phyloP scores from a whole-genome alignment of 192 early-diverging fungal species.

The Backusella sp. region DNA sequence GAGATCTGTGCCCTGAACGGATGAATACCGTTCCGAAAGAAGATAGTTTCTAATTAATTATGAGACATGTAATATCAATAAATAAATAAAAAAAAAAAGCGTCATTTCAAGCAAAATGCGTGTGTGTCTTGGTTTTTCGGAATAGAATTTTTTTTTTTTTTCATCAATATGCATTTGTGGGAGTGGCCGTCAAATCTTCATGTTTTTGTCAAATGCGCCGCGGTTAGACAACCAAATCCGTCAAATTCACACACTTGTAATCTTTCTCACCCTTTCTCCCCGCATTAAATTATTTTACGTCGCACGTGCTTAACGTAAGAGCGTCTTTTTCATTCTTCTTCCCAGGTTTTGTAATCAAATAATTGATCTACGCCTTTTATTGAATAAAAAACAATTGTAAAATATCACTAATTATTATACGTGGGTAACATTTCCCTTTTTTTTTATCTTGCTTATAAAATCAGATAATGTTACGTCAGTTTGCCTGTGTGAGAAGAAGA shows the following conservation, averaged over 20 bases:
- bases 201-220: slow-evolving; percentile 7
- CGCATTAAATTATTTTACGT: slow-evolving; percentile 2
- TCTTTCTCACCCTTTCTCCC: slow-evolving; percentile 1
- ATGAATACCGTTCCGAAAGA: neutral
- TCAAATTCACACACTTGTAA: slow-evolving; percentile 14
- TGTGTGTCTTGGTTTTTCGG: neutral
- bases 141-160: too few relatives aligned
- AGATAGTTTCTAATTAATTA: neutral
- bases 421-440: neutral
- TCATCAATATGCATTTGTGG: neutral
- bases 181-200: neutral
- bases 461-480: neutral
- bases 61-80: neutral
- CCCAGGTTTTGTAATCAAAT: slow-evolving; percentile 1
- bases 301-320: neutral
- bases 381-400: neutral
- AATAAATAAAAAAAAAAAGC: too few relatives aligned
- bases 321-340: neutral
- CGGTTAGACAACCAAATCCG: slow-evolving; percentile 11
- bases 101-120: neutral
- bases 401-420: neutral
- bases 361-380: neutral
- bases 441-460: neutral
- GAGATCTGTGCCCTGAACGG: neutral
- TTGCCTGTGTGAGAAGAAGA: neutral